These are phyloP conservation scores for Apiotrichum akiyoshidainum DNA, from an alignment of 1,284 basidiomycete species.

Conservation along the genomic window DNA sequence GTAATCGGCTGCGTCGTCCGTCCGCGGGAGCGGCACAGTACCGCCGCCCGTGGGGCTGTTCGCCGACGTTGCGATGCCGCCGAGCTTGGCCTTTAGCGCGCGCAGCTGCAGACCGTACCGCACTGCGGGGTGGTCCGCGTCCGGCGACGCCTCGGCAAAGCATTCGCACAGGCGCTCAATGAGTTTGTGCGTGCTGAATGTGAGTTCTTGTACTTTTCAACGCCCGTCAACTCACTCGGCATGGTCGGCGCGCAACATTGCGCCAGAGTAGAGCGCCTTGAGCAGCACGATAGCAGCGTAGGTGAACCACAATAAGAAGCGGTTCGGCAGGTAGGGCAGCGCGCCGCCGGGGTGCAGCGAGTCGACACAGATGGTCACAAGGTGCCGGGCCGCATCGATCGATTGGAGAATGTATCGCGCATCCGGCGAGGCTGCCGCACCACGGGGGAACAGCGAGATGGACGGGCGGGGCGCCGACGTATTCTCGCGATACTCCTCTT, in stretches of 20 bases:
- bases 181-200: conserved; percentile 23
- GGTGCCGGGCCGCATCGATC: conserved; percentile 45
- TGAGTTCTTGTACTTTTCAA: too few relatives aligned
- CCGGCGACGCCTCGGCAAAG: conserved; percentile 36
- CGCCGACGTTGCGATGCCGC: conserved; percentile 29
- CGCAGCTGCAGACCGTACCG: conserved; percentile 44
- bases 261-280: conserved; percentile 51
- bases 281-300: conserved; percentile 48
- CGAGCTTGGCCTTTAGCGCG: conserved; percentile 35
- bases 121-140: conserved; percentile 45
- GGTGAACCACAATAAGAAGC: conserved; percentile 49
- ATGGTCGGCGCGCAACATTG: conserved; percentile 47
- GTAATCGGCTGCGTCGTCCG: not conserved
- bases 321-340: conserved; percentile 46
- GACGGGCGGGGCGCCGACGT: conserved; percentile 23
- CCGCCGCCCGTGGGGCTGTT: conserved; percentile 35
- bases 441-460: conserved; percentile 45
- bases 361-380: conserved; percentile 49
- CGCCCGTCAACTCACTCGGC: conserved; percentile 21
- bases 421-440: conserved; percentile 46
- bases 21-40: conserved; percentile 27
- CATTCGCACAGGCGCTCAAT: conserved; percentile 44
- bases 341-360: conserved; percentile 46
- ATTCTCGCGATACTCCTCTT: conserved; percentile 33
- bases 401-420: conserved; percentile 49